Percentiles rank a stretch among this genome's conserved stretches.
phyloP scores from a whole-genome alignment of 441 rosid species.

The Populus trichocarpa region DNA sequence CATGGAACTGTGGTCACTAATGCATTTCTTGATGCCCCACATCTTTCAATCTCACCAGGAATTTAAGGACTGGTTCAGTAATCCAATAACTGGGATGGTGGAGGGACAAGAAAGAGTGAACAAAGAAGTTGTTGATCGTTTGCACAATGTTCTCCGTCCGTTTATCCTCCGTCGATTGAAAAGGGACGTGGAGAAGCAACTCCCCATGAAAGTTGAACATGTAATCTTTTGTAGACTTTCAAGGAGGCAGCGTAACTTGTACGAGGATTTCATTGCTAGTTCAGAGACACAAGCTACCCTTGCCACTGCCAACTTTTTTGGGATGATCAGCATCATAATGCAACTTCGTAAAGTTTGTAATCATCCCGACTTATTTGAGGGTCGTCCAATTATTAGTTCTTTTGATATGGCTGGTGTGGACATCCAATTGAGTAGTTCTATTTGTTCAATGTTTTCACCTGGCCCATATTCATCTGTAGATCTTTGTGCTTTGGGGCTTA shows the following conservation, averaged over 20 bases:
- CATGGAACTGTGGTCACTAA: conserved; percentile 99
- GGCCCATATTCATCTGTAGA: conserved; percentile 65
- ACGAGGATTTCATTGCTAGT: conserved; percentile 99
- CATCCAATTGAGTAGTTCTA: conserved; percentile 66
- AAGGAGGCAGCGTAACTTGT: conserved; percentile 96
- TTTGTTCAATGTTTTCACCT: conserved; percentile 63
- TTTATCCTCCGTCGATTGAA: conserved; percentile 94
- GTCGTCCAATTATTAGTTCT: conserved; percentile 98
- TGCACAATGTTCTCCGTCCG: conserved; percentile 99
- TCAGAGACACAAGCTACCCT: conserved; percentile 99
- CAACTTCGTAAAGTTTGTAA: conserved; percentile 99
- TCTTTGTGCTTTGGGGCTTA: conserved; percentile 65
- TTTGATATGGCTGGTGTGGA: conserved; percentile 89
- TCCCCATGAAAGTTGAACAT: conserved; percentile 91
- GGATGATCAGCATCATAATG: conserved; percentile 99
- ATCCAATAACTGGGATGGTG: conserved; percentile 99
- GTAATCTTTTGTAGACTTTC: conserved; percentile 93
- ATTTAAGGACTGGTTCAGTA: conserved; percentile 99
- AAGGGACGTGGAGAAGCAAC: conserved; percentile 99
- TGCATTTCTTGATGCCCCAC: conserved; percentile 99
- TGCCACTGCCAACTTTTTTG: conserved; percentile 92
- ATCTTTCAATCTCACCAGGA: conserved; percentile 99
- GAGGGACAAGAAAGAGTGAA: conserved; percentile 98
- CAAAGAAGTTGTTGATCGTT: conserved; percentile 96
- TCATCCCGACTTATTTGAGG: conserved; percentile 99